Evolutionary conservation across 2,329 filamentous ascomycete genomes (phyloP), one percentile per base, ranked within the genome.

Genomic region (Talaromyces sp.): DNA sequence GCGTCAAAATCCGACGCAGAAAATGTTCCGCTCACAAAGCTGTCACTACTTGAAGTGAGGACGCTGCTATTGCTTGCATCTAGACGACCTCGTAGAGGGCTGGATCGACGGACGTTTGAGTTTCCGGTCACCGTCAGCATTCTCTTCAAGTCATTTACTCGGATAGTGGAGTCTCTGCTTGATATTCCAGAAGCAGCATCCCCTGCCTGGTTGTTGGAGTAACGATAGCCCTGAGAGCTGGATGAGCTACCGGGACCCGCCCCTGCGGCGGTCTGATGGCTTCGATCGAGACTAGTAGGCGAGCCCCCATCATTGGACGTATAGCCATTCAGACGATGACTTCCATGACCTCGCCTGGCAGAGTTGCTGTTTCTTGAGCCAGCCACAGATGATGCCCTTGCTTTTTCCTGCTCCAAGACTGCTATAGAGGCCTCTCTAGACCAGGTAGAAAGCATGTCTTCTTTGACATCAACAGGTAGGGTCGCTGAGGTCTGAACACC

Each of bases 401-500:
- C 86, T 52, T 80, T 83, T 57, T 89, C 78, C 59, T 78, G 84
- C 60, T 88, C 84, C 51, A 89, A 81, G 37, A 83, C 80, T 10
- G 86, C 82, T 54, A 94, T 77, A 33, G 88, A 89, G 13, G 79
- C 75, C 21, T 96, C 91, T 67, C 86, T 86, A 39, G 85, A 88
- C 93, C 93, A 97, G 50, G 89, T 84, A 19, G 83, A 78, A 58
- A 91, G 76, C 82, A 97, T 89, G 63, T 89, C 83, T 61, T 94
- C 89, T 63, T 82, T 85, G 64, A 91, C 83, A 28, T 78, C 80
- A 15, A 77, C 71, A 0, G 91, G 88, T 2, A 96, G 77, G 58
- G 86, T 81, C n/a, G 75, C 72, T 36, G 80, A 77, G 70, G 54
- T 70, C 60, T 63, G 66, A 40, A 63, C 62, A 1, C 73, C 28